Percentiles rank a stretch among this genome's conserved stretches.
phyloP scores from a whole-genome alignment of 345 rosid species.

The Populus pruinosa region DNA sequence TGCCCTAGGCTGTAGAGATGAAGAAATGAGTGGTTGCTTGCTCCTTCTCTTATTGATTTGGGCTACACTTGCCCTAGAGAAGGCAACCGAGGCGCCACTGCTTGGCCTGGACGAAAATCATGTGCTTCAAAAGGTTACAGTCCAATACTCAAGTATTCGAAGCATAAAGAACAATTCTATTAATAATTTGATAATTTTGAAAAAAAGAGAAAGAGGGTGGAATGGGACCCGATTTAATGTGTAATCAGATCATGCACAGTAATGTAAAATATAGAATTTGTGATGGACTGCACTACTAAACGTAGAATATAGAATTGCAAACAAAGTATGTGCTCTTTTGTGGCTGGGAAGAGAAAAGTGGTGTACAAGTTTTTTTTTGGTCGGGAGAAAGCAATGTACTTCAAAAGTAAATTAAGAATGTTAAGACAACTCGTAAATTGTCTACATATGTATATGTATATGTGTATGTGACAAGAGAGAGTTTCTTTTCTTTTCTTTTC shows the following conservation, averaged over 20 bases:
- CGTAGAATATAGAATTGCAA: constrained; percentile 11
- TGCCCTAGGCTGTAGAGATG: too few relatives aligned
- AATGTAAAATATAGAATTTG: background rate
- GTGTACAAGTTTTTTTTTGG: constrained; percentile 16
- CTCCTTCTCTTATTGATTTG: too few relatives aligned
- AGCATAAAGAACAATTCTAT: too few relatives aligned
- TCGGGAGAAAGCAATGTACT: constrained; percentile 30
- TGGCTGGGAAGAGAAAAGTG: constrained; percentile 17
- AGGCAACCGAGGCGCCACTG: too few relatives aligned
- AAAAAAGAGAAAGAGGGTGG: background rate
- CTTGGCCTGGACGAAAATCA: too few relatives aligned
- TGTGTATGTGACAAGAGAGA: constrained; percentile 21
- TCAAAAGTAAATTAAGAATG: constrained; percentile 18
- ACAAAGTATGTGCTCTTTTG: constrained; percentile 23
- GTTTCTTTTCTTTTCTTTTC: background rate
- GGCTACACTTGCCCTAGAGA: too few relatives aligned
- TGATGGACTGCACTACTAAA: constrained; percentile 29
- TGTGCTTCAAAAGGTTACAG: too few relatives aligned
- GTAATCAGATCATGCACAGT: background rate
- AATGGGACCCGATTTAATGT: background rate
- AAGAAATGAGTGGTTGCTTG: too few relatives aligned
- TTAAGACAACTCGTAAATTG: constrained; percentile 17
- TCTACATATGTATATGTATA: background rate
- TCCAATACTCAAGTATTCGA: too few relatives aligned
- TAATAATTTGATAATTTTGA: background rate